Evolutionary conservation across 805 yeast species (phyloP), one percentile per base, ranked within the genome.

Genomic region (Zygotorulaspora sp.): DNA sequence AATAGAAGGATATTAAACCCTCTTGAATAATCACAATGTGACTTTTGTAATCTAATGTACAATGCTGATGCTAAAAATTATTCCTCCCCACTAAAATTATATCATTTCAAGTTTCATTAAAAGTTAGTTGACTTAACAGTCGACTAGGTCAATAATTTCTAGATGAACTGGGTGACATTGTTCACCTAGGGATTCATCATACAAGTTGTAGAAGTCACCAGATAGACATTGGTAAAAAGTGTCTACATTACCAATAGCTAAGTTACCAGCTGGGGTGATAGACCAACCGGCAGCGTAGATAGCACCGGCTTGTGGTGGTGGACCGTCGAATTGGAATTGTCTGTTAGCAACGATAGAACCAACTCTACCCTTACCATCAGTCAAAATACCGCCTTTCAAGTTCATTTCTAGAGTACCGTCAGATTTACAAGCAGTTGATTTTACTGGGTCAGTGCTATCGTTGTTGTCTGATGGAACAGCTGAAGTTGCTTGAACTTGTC

Each of bases 281-380:
- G 71, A 61, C 85, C 85, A 78, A 49, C 85, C 84, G 44, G 75
- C 78, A 52, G 85, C 83, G 60, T 74, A 77, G 58, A 78, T 72
- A 43, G 84, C 72, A 63, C 84, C 85, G 23, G 83, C 85, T 71
- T 82, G 90, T 57, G 89, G 88, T 67, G 85, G 83, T 47, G 88
- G 87, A 60, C 89, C 89, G 63, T 82, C 89, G 58, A 82, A 82
- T 69, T 82, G 89, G 75, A 82, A 82, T 69, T 82, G 90, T 70
- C 83, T 73, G 79, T 81, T 82, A 41, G 88, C 80, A 52, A 82
- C 90, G 63, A 82, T 80, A 36, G 88, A 75, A 52, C 89, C 89
- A 49, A 82, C 65, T 74, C 90, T 78, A 34, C 83, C 83, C 47
- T 67, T 50, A 25, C 73, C 58, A 55, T 82, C 90, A 12, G 66